Percentiles rank a stretch among this genome's conserved stretches.
Conservation (phyloP, 768 basidiomycete species). For the Rhizopogon rudus region DNA sequence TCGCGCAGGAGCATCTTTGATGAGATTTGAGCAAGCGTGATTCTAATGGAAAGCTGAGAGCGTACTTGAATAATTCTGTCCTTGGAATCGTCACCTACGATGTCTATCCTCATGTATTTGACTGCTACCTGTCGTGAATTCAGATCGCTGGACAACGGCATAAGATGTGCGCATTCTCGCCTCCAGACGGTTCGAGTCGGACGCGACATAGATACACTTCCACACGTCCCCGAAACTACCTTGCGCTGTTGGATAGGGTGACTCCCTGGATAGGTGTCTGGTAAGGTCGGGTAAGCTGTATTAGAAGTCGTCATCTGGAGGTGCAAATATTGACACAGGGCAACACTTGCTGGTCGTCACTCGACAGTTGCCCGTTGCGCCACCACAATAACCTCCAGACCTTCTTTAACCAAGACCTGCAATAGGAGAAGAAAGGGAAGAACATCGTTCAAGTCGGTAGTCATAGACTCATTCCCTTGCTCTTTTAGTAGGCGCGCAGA, state of each 20-base stretch:
- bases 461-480: too few relatives aligned
- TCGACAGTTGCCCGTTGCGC: not conserved
- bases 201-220: not conserved
- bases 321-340: not conserved
- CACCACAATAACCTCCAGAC: not conserved
- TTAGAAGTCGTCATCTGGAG: not conserved
- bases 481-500: too few relatives aligned
- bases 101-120: constrained; percentile 2
- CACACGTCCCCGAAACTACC: constrained; percentile 6
- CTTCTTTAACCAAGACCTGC: not conserved
- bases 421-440: too few relatives aligned
- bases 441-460: too few relatives aligned
- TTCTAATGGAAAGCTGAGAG: not conserved
- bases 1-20: constrained; percentile 10
- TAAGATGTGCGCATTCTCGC: not conserved
- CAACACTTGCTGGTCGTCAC: not conserved
- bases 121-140: not conserved
- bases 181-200: not conserved
- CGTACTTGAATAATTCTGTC: constrained; percentile 1
- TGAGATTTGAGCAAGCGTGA: not conserved
- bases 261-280: not conserved
- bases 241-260: not conserved
- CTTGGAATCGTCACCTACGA: not conserved
- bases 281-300: constrained; percentile 1
- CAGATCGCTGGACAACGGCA: not conserved